Base-by-base conservation (phyloP, 768 basidiomycete genomes). In the Tulasnella sp. region DNA sequence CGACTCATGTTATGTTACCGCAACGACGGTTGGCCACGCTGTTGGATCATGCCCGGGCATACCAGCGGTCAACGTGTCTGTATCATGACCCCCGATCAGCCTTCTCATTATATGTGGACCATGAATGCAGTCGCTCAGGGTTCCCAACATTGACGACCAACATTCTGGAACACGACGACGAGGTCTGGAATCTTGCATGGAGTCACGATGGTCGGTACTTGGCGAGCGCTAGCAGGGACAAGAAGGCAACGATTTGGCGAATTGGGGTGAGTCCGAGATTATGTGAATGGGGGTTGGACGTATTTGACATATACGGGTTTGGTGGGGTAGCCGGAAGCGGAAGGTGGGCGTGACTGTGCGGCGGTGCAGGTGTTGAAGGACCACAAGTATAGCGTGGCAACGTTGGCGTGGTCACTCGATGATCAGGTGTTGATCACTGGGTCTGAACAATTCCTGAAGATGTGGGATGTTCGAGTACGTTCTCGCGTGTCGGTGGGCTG, bases 151-250 rank as follows among this genome's bases (percentile, higher is more conserved):
- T 84, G 23, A 92, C 87, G 11, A 92, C 89, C 2, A 83, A 85
- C 23, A 83, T 92, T 50, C 72, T 97, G 59, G 87, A 83, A 29
- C 94, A 97, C 69, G 77, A 74, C 9, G 89, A 98, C 66, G 91
- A 99, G 67, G 92, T 99, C 40, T 98, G 94, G 93, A 82, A 86
- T 66, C 69, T 98, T 59, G 85, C 84, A 67, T 99, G 93, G 93
- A 94, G 91, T 69, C 88, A 87, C 63, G 82, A 84, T 66, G 96
- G 96, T 2, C 69, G 70, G 48, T 82, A 77, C 64, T 74, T 99
- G 49, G 96, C 93, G 29, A 92, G 83, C 62, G 86, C 85, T 35
- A 85, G 92, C 56, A 87, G 80, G 68, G 94, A 98, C 69, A 81
- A 79, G 71, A 76, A 77, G 4, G 91, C 86, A 6, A 86, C 96